A percentile compares a stretch with the other conserved stretches of the same genome.
These are phyloP conservation scores for Melaleuca alternifolia DNA, from an alignment of 345 rosid species.

Conservation along the genomic window DNA sequence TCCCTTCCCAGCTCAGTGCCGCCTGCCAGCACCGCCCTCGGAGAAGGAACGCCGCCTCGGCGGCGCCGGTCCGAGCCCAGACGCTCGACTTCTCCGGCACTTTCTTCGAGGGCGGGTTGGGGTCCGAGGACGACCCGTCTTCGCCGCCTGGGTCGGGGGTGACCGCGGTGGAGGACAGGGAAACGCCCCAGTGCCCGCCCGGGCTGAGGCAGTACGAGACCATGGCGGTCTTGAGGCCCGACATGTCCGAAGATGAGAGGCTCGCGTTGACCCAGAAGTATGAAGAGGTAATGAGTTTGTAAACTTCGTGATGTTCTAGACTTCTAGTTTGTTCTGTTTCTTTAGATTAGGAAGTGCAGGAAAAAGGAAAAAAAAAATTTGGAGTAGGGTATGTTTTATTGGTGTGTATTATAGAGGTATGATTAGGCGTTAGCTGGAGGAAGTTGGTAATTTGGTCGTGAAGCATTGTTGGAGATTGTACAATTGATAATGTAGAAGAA, in stretches of 20 bases:
- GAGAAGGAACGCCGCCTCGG: constrained; percentile 1
- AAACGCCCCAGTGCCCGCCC: constrained; percentile 81
- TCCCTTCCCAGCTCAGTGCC: constrained; percentile 15
- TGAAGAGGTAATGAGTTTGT: constrained; percentile 63
- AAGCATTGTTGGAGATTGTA: neutral
- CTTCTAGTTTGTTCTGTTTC: neutral
- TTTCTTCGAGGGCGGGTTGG: constrained; percentile 62
- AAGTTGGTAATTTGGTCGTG: neutral
- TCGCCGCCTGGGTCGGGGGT: constrained; percentile 33
- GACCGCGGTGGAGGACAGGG: constrained; percentile 63
- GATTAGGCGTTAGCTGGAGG: neutral
- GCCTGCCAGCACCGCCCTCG: neutral
- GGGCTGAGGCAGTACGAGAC: constrained; percentile 86
- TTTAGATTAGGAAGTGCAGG: neutral
- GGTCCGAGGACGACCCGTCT: constrained; percentile 56
- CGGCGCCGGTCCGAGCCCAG: constrained; percentile 35
- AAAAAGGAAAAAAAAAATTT: neutral
- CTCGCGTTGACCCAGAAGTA: constrained; percentile 86
- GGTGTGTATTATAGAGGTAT: neutral
- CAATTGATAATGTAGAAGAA: neutral
- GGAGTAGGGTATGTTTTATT: neutral
- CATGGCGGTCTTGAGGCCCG: constrained; percentile 84
- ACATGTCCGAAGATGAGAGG: constrained; percentile 91
- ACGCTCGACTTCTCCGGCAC: constrained; percentile 70
- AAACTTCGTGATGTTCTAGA: neutral